These are phyloP conservation scores for Chenopodium suecicum DNA, from an alignment of 148 eudicot species.

Conservation along the genomic window DNA sequence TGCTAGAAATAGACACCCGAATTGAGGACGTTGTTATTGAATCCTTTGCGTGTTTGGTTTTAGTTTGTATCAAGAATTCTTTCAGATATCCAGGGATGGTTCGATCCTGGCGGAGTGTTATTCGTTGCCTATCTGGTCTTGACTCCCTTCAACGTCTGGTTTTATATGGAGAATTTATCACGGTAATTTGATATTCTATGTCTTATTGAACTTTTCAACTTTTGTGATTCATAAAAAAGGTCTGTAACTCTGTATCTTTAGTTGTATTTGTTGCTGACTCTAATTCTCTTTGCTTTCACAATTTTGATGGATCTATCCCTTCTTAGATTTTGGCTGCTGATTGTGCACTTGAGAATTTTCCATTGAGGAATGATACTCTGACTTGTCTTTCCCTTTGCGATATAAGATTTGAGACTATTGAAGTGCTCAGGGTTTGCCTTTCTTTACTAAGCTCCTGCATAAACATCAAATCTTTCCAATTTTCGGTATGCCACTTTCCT, in stretches of 20 bases:
- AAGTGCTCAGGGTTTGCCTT: constrained; percentile 13
- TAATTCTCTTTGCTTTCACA: background rate
- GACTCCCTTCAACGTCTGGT: background rate
- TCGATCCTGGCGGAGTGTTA: constrained; percentile 9
- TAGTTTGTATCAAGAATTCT: background rate
- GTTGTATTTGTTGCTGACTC: background rate
- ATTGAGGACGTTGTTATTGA: background rate
- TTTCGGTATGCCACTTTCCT: constrained; percentile 10
- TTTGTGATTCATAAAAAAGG: background rate
- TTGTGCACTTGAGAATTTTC: background rate
- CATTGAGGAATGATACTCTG: background rate
- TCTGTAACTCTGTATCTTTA: no score
- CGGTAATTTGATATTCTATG: constrained; percentile 4
- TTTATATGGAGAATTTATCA: constrained; percentile 8
- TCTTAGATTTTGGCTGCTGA: constrained; percentile 19
- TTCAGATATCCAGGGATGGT: background rate
- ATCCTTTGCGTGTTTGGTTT: background rate
- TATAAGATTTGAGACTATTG: constrained; percentile 2
- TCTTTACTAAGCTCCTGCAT: constrained; percentile 5
- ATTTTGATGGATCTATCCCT: background rate
- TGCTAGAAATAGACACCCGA: background rate
- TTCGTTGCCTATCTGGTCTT: constrained; percentile 8
- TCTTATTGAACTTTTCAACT: background rate
- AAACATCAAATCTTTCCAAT: background rate
- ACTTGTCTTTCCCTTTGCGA: background rate